phyloP scores from a whole-genome alignment of 805 yeast species.

The Metschnikowia anglica region DNA sequence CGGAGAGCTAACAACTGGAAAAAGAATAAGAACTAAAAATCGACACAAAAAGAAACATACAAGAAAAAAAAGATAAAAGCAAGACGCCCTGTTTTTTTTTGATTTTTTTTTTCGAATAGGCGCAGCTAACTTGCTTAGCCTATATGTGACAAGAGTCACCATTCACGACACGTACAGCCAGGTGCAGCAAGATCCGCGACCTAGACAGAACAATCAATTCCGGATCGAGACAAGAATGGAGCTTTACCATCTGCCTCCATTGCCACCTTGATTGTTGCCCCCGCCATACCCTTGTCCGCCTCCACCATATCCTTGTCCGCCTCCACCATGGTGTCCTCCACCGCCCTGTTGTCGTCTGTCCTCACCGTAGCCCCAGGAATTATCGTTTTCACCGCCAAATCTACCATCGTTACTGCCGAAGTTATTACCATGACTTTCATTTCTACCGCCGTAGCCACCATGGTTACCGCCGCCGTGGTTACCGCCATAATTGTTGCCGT shows the following conservation, averaged over 20 bases:
- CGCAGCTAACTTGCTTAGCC: too few species aligned
- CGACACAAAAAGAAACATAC: neutral
- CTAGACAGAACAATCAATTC: too few species aligned
- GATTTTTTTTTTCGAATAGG: too few species aligned
- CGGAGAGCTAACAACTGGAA: neutral
- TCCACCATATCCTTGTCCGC: conserved; percentile 4
- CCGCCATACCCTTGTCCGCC: too few species aligned
- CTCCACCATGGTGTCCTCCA: conserved; percentile 9
- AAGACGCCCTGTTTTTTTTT: too few species aligned
- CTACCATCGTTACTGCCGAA: conserved; percentile 12
- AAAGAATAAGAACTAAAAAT: neutral
- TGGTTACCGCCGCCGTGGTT: conserved; percentile 13
- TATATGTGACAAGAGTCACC: too few species aligned
- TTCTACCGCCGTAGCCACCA: conserved; percentile 8
- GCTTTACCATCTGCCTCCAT: conserved; percentile 13
- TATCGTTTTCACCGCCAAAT: conserved; percentile 8
- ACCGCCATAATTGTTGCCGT: conserved; percentile 3
- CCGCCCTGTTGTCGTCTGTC: conserved; percentile 7
- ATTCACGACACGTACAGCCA: too few species aligned
- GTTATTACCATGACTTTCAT: conserved; percentile 3
- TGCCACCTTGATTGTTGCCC: conserved; percentile 13
- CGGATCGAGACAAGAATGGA: too few species aligned
- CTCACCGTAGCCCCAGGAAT: conserved; percentile 15
- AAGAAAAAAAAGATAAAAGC: neutral
- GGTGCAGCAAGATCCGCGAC: too few species aligned